These are phyloP conservation scores for Russula lepida DNA, from an alignment of 768 basidiomycete genomes.

Conservation along the genomic window DNA sequence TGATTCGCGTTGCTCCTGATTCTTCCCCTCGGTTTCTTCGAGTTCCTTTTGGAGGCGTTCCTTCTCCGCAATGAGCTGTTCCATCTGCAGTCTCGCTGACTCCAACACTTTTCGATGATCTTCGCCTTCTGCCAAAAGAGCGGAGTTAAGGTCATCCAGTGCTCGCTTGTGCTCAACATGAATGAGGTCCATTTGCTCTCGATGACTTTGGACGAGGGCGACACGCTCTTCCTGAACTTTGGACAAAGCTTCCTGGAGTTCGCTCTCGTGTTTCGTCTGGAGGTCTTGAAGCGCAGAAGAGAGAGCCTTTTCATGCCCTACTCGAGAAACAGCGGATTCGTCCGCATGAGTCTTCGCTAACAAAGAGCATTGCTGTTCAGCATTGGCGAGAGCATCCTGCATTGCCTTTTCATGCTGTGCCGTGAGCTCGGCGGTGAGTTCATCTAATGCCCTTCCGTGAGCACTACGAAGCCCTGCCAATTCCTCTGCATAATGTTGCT, in stretches of 20 bases:
- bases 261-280: slow-evolving; percentile 2
- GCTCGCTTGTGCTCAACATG: slow-evolving; percentile 10
- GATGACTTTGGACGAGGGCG: not conserved
- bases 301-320: slow-evolving; percentile 43
- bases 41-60: slow-evolving; percentile 37
- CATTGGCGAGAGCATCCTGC: slow-evolving; percentile 19
- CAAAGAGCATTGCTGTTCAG: slow-evolving; percentile 28
- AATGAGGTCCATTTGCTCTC: not conserved
- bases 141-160: slow-evolving; percentile 31
- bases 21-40: slow-evolving; percentile 42
- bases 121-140: slow-evolving; percentile 33
- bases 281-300: not conserved
- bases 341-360: slow-evolving; percentile 34
- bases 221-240: not conserved
- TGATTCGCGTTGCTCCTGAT: slow-evolving; percentile 40
- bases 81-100: slow-evolving; percentile 28
- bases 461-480: slow-evolving; percentile 32
- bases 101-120: slow-evolving; percentile 32
- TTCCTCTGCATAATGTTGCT: slow-evolving; percentile 37
- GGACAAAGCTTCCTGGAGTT: slow-evolving; percentile 2
- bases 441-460: slow-evolving; percentile 38
- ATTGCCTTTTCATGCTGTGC: slow-evolving; percentile 14
- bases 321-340: slow-evolving; percentile 32
- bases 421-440: slow-evolving; percentile 6
- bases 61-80: slow-evolving; percentile 37